Conservation (phyloP, 2,329 filamentous ascomycete species). For the Fusarium burgessii region DNA sequence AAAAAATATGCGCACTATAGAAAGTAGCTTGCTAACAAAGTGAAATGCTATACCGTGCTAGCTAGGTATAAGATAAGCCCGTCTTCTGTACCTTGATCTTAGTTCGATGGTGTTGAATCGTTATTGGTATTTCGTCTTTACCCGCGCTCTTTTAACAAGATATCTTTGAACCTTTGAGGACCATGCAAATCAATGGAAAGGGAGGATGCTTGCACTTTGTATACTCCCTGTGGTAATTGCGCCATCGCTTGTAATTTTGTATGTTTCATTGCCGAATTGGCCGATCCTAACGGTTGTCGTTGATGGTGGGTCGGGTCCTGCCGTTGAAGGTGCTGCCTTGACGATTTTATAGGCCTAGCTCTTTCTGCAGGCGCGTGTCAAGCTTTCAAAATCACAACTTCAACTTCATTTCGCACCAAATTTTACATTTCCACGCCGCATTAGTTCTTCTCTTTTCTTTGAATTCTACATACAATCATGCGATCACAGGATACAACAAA, state of each 20-base stretch:
- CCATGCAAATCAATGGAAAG: not conserved
- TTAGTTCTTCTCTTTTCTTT: not conserved
- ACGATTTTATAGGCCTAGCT: slow-evolving; percentile 19
- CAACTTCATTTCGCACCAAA: slow-evolving; percentile 13
- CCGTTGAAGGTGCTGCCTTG: slow-evolving; percentile 9
- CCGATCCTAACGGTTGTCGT: not conserved
- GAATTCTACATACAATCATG: slow-evolving; percentile 22
- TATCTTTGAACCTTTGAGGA: not conserved
- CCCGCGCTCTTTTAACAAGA: no score
- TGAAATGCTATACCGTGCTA: no score
- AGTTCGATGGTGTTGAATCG: not conserved
- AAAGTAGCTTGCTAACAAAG: no score
- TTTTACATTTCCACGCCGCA: not conserved
- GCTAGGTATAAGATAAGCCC: not conserved
- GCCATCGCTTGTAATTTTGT: no score
- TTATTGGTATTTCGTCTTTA: no score
- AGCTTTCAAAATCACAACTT: slow-evolving; percentile 33
- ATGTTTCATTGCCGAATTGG: not conserved
- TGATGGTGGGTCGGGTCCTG: slow-evolving; percentile 12
- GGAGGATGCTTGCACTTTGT: no score
- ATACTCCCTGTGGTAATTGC: no score
- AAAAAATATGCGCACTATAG: no score
- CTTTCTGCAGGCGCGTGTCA: slow-evolving; percentile 25
- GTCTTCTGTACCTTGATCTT: not conserved
- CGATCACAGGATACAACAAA: slow-evolving; percentile 11